Percentiles rank a stretch among this genome's conserved stretches.
Conservation (phyloP, 2,329 filamentous ascomycete genomes). For the Trichoderma arundinaceum region DNA sequence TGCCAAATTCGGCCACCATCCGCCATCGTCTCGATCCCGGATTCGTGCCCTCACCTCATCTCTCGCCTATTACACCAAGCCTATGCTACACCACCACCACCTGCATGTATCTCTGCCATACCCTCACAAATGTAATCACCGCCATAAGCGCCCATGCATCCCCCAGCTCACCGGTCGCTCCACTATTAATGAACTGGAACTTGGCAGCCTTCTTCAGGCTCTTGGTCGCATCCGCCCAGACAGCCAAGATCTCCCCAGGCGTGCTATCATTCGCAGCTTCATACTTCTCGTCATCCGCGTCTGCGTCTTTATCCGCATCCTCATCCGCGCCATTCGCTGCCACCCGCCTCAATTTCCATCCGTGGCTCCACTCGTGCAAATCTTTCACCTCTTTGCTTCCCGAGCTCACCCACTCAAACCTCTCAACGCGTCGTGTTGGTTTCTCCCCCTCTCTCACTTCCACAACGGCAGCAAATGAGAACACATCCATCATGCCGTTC, state of each 20-base stretch:
- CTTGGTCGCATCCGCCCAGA: slow-evolving; percentile 40
- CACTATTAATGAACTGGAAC: slow-evolving; percentile 51
- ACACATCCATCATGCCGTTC: slow-evolving; percentile 32
- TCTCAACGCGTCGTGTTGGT: slow-evolving; percentile 37
- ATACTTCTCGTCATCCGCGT: neutral
- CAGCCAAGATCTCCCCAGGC: slow-evolving; percentile 51
- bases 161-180: slow-evolving; percentile 47
- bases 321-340: slow-evolving; percentile 18
- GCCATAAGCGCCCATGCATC: slow-evolving; percentile 53
- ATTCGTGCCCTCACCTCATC: slow-evolving; percentile 6
- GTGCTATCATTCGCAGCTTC: slow-evolving; percentile 27
- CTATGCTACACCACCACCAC: neutral
- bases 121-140: slow-evolving; percentile 41
- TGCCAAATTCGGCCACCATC: neutral
- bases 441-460: slow-evolving; percentile 30
- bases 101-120: slow-evolving; percentile 33
- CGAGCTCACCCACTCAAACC: slow-evolving; percentile 52
- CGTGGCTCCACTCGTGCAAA: slow-evolving; percentile 41
- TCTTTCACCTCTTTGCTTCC: slow-evolving; percentile 43
- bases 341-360: slow-evolving; percentile 48
- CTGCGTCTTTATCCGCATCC: neutral
- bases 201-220: slow-evolving; percentile 40
- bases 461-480: slow-evolving; percentile 47
- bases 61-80: neutral
- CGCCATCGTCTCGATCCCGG: neutral